Conservation (phyloP, 257 asterid genomes). For the Petrea volubilis region DNA sequence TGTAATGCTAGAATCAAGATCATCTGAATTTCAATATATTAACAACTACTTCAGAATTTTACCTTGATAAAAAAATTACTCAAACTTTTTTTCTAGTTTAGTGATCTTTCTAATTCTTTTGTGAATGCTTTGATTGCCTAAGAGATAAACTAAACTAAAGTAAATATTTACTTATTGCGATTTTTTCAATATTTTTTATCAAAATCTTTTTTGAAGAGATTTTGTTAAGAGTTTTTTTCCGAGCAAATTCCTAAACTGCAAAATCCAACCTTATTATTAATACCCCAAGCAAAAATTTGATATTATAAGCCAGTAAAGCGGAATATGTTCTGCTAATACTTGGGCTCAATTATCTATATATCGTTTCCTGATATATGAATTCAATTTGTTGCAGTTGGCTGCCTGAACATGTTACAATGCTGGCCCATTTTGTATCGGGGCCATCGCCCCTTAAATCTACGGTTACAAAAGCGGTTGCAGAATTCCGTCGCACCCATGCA, state of each 20-base stretch:
- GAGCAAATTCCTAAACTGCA: neutral
- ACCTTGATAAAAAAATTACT: neutral
- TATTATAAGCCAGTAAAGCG: neutral
- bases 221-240: too few species aligned
- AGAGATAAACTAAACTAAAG: neutral
- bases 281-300: neutral
- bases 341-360: neutral
- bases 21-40: neutral
- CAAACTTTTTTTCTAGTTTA: neutral
- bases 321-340: neutral
- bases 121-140: neutral
- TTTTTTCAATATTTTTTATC: neutral
- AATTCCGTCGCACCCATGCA: slow-evolving; percentile 97
- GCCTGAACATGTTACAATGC: slow-evolving; percentile 89
- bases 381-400: slow-evolving; percentile 71
- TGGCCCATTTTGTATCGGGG: slow-evolving; percentile 88
- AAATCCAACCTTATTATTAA: neutral
- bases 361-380: neutral
- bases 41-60: neutral
- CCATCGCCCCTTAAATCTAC: slow-evolving; percentile 95
- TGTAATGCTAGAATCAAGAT: neutral
- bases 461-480: slow-evolving; percentile 96
- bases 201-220: neutral
- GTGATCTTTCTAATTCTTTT: neutral
- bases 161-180: neutral